Base-by-base conservation (phyloP, 1,284 basidiomycete species). In the Tausonia pullulans region DNA sequence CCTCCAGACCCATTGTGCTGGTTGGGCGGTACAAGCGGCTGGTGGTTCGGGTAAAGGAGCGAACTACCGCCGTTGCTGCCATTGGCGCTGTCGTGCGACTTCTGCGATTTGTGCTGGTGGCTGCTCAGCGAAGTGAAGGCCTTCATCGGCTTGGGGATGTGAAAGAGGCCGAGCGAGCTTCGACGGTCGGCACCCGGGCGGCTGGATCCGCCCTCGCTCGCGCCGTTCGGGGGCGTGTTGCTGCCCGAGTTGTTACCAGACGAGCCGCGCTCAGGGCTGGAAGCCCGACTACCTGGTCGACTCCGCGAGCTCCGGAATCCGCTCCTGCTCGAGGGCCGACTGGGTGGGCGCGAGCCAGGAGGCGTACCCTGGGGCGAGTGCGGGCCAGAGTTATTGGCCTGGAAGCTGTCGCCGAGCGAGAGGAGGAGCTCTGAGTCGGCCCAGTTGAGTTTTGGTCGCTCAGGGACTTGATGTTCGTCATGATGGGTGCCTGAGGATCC, bases 391-490 rank as follows among this genome's bases (percentile, higher is more conserved):
- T 55, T 44, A 2, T 27, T 27, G 27, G 27, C 55, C 8, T 40
- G 55, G 11, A 57, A 43, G 10, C 41, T 13, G 13, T 71, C 69
- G 4, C 83, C 81, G 40, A 87, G 78, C 3, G 85, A 87, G 27
- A 86, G 78, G 55, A 91, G 78, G 10, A 93, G 79, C 74, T 92
- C 88, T 5, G 86, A 86, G 73, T 91, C 88, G 62, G 88, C 83
- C 83, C 86, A 88, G 64, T 88, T 84, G 60, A 90, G 80, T 27
- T 85, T 71, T 67, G 74, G 72, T 66, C 75, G 71, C 55, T 75
- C 70, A 13, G 77, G 73, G n/a, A 74, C 67, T 48, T 74, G 72
- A n/a, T 69, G 65, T 41, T 68, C 61, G 65, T 68, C 69, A 48
- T 65, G 48, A 8, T 49, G 40, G 49, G n/a, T 65, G 4, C 13